These are phyloP conservation scores for Neurospora terricola DNA, from an alignment of 495 filamentous ascomycete species.

Conservation along the genomic window DNA sequence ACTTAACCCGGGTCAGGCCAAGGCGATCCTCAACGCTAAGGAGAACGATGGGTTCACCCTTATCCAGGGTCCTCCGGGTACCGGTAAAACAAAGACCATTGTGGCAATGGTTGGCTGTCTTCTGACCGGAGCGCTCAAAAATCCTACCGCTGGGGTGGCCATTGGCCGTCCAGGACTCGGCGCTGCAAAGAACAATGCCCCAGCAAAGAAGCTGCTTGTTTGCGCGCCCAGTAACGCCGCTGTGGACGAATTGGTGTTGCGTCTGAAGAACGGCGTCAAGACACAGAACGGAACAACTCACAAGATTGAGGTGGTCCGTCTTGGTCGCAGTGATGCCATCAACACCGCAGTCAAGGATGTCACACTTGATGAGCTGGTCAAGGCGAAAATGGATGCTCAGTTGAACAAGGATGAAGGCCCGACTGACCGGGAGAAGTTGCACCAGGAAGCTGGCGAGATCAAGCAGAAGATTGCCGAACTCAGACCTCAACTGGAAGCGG, in stretches of 20 bases:
- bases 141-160: constrained; percentile 29
- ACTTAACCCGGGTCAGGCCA: constrained; percentile 84
- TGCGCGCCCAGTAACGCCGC: constrained; percentile 97
- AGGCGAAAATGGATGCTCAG: constrained; percentile 50
- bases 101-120: constrained; percentile 90
- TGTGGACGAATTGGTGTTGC: constrained; percentile 89
- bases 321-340: constrained; percentile 91
- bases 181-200: constrained; percentile 18
- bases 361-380: constrained; percentile 86
- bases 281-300: constrained; percentile 59
- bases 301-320: constrained; percentile 72
- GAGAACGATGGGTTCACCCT: constrained; percentile 95
- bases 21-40: constrained; percentile 79
- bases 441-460: constrained; percentile 69
- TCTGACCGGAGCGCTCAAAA: constrained; percentile 49
- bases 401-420: constrained; percentile 41
- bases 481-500: constrained; percentile 59
- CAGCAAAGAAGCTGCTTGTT: constrained; percentile 75
- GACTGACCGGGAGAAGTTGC: constrained; percentile 63
- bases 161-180: constrained; percentile 39
- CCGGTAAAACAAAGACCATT: constrained; percentile 97
- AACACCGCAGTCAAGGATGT: constrained; percentile 85
- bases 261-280: constrained; percentile 82
- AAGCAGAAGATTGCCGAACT: constrained; percentile 60
- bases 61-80: constrained; percentile 91